Evolutionary conservation across 176 grass and related monocot species (phyloP), one percentile per base, ranked within the genome.

Genomic region (Oropetium thomaeum): DNA sequence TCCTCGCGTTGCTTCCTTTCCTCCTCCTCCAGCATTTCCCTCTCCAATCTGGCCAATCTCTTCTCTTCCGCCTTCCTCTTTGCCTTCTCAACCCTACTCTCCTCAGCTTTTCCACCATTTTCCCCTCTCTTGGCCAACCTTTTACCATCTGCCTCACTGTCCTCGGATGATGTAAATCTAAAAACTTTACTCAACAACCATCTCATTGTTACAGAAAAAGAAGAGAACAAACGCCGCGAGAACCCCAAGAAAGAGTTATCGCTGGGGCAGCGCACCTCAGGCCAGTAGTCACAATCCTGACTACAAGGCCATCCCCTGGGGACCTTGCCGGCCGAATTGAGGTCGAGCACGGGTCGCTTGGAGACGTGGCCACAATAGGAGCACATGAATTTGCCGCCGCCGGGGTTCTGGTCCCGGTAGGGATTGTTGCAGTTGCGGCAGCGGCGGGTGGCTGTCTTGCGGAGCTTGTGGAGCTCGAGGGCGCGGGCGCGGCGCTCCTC

Each of bases 1-100:
- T 98, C 95, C 78, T 92, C 95, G 5, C 95, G 82, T 20, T 98
- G 95, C 83, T 98, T 98, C 69, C 91, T 85, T 75, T 98, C 95
- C 69, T 98, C 95, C 85, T 94, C 91, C 82, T 98, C 95, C 17
- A 94, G 72, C 90, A 94, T 81, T 76, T 98, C 95, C 68, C 76
- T 98, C 84, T 98, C 95, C 78, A 98, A 73, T 52, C 91, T 87
- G 0, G 84, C 95, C 70, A 93, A 52, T 30, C 84, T 87, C 71
- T 92, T 98, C 78, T 97, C 94, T 78, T 97, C 90, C 12, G 94
- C 90, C 80, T 93, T 97, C 75, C 90, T 89, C 44, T 76, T 93
- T 9, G 88, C 85, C 79, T 91, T 97, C 38, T 97, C 90, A 3
- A 79, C 55, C 74, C 77, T 93, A 62, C 70, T 97, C 78, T 94